phyloP scores from a whole-genome alignment of 805 yeast genomes.

The Ogataea glucozyma region DNA sequence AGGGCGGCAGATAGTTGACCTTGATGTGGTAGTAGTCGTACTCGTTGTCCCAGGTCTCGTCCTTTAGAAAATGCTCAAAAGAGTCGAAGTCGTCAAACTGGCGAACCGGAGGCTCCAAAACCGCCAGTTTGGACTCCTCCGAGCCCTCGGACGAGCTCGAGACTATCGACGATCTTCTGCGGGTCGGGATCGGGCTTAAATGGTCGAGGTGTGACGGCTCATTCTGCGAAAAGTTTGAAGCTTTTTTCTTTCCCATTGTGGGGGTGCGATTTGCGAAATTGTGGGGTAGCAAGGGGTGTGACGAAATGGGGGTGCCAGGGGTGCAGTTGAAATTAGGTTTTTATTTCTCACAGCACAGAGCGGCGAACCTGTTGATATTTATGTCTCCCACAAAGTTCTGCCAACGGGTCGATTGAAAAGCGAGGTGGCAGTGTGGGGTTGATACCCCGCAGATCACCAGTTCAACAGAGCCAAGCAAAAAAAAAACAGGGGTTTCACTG shows the following conservation, averaged over 20 bases:
- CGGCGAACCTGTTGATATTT: too few relatives aligned
- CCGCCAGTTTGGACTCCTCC: conserved; percentile 7
- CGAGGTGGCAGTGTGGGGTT: too few relatives aligned
- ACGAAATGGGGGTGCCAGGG: neutral
- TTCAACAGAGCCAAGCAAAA: too few relatives aligned
- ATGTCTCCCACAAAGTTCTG: too few relatives aligned
- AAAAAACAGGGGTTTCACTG: too few relatives aligned
- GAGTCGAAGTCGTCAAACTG: conserved; percentile 59
- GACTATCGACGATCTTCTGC: conserved; percentile 20
- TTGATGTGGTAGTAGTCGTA: conserved; percentile 25
- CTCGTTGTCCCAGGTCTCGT: conserved; percentile 43
- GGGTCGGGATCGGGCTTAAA: conserved; percentile 22
- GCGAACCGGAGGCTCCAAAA: conserved; percentile 27
- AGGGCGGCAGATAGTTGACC: conserved; percentile 42
- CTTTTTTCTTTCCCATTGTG: conserved; percentile 22
- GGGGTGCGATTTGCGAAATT: neutral
- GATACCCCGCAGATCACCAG: too few relatives aligned
- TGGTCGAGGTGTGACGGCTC: conserved; percentile 37
- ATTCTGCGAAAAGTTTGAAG: conserved; percentile 23
- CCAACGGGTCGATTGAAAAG: too few relatives aligned
- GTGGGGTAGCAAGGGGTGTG: neutral
- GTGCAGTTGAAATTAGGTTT: too few relatives aligned
- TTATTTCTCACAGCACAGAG: too few relatives aligned
- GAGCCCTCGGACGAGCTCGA: conserved; percentile 5
- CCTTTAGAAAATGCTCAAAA: conserved; percentile 61